Base-by-base conservation (phyloP, 2,329 filamentous ascomycete species). In the Trichoderma atroviride region DNA sequence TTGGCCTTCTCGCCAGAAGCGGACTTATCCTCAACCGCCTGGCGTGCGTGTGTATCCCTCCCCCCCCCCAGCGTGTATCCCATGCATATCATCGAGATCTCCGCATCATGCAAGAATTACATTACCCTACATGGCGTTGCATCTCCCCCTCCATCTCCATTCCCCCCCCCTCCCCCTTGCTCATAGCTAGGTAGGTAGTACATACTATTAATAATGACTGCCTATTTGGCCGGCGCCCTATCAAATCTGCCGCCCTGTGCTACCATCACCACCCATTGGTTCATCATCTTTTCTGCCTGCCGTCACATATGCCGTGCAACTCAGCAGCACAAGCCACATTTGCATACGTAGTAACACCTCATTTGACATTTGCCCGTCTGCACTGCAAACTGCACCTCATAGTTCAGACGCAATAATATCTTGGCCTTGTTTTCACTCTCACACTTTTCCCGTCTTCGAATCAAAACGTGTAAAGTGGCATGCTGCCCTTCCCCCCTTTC, bases 21-120 rank as follows among this genome's bases (percentile, higher is more conserved):
- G 63, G 68, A 55, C 67, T 57, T 33, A 56, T 57, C 68, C 62
- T 68, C 53, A 37, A 37, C 62, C 35, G 68, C 64, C 22, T 73
- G 71, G 66, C 68, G 73, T 50, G 19, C 75, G 73, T 50, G 9
- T 76, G 73, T 72, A 71, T 72, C 71, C 52, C 60, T 50, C 40
- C 47, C 47, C n/a, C 47, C 40, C 47, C 47, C 47, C 47, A 50
- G 40, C 40, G 40, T 43, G 40, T 43, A 50, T 50, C n/a, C 56
- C 67, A 71, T 68, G 68, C 73, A 70, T 72, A 70, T 69, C 72
- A 76, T 75, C 74, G 72, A 75, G 74, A 76, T 76, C 74, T 74
- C 62, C 62, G 72, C 72, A 71, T 50, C 70, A 71, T 73, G 73
- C 71, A 71, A 58, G 63, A 69, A 57, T 71, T 57, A 50, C 53